Base-by-base conservation (phyloP, 306 rosid species). In the Purshia tridentata region DNA sequence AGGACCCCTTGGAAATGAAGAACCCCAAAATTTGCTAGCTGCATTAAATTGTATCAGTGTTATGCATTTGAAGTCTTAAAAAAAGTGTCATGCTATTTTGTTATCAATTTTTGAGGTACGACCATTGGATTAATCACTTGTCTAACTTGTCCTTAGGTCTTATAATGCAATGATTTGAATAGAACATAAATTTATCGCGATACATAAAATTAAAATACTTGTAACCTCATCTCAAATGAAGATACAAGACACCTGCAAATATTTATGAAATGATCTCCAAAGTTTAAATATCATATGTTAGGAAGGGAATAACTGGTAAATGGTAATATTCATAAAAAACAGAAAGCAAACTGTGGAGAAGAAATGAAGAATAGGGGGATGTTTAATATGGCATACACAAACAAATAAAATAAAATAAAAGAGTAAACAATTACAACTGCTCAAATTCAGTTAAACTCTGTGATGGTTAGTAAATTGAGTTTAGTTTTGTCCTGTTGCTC, bases 1-100 rank as follows among this genome's bases (percentile, higher is more conserved):
- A 70, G 62, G 67, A 52, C 80, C 72, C 64, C 76, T 81, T 29
- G 87, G 80, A 62, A 84, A 37, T 18, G 90, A 76, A 45, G 75
- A 84, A 61, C 91, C 89, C 44, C 65, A 48, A 74, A 93, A 86
- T 62, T 63, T 83, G 75, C 78, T 81, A 64, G 80, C 97, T 85
- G 91, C 83, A 84, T 74, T 23, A 80, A 14, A 77, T 77, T 66
- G 59, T n/a, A 47, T 9, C 14, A n/a, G 46, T 62, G 52, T 70
- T n/a, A 35, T 56, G 51, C 35, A 69, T 50, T 45, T 41, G 37
- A 62, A 64, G 20, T 50, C 52, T 47, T 46, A 35, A 11, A 44
- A 35, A 45, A 29, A 29, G 35, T 29, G 2, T 29, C 35, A 29
- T 29, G 35, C 35, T 29, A 29, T 29, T 29, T 29, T 29, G 35